These are phyloP conservation scores for Cytospora paraplurivora DNA, from an alignment of 2,329 filamentous ascomycete genomes.

Conservation along the genomic window DNA sequence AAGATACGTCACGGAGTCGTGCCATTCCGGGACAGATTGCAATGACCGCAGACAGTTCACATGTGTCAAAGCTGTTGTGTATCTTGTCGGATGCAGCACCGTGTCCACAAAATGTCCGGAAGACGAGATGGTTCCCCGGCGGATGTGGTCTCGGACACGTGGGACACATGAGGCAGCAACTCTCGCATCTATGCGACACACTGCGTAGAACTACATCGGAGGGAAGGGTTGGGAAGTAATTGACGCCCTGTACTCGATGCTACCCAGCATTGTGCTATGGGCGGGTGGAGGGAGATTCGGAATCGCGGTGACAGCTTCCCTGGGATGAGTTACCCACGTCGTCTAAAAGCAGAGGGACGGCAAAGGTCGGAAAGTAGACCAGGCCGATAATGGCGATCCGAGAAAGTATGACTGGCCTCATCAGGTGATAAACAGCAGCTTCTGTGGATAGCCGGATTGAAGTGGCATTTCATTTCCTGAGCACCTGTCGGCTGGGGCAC, in stretches of 20 bases:
- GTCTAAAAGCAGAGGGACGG: neutral
- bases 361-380: neutral
- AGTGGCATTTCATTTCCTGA: neutral
- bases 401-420: neutral
- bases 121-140: neutral
- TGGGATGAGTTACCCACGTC: neutral
- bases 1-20: neutral
- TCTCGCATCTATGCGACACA: neutral
- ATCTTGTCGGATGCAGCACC: neutral
- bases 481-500: neutral
- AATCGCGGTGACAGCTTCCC: neutral
- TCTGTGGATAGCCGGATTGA: neutral
- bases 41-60: too few species aligned
- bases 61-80: neutral
- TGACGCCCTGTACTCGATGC: neutral
- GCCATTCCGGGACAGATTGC: neutral
- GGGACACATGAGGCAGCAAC: neutral
- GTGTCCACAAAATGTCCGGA: neutral
- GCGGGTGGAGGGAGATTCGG: neutral
- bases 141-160: neutral
- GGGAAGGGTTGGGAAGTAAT: neutral
- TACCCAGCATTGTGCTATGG: neutral
- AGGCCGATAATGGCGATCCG: neutral
- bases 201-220: neutral
- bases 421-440: neutral